These are phyloP conservation scores for Nakazawaea populi DNA, from an alignment of 805 yeast genomes.

Conservation along the genomic window DNA sequence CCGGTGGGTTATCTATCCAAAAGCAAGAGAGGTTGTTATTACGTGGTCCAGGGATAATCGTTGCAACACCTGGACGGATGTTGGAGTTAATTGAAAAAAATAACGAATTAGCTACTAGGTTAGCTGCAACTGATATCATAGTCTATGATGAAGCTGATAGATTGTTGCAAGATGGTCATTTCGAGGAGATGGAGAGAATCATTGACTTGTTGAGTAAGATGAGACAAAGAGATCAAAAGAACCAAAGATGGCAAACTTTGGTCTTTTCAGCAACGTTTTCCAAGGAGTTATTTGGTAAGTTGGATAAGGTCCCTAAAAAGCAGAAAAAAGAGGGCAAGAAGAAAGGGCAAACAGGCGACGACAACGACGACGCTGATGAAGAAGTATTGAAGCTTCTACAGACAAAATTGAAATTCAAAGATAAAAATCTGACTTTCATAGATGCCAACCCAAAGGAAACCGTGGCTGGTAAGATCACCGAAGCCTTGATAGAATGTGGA, in stretches of 20 bases:
- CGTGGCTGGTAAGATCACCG: constrained; percentile 70
- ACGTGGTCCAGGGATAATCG: constrained; percentile 72
- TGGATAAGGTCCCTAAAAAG: constrained; percentile 33
- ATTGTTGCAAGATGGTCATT: constrained; percentile 91
- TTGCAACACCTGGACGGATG: constrained; percentile 95
- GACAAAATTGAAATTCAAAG: constrained; percentile 65
- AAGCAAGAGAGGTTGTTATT: constrained; percentile 80
- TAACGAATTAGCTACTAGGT: constrained; percentile 33
- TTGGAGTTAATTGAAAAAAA: constrained; percentile 71
- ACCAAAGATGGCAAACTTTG: constrained; percentile 67
- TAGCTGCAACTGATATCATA: constrained; percentile 41
- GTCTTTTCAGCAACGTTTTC: constrained; percentile 96
- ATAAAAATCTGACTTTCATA: constrained; percentile 58
- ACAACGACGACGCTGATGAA: constrained; percentile 37
- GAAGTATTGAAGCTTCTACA: constrained; percentile 63
- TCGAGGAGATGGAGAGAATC: constrained; percentile 83
- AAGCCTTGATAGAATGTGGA: constrained; percentile 88
- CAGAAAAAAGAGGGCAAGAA: constrained; percentile 22
- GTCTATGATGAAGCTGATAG: constrained; percentile 97
- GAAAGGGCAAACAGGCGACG: constrained; percentile 29
- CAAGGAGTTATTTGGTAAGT: constrained; percentile 70
- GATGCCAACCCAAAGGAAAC: constrained; percentile 85
- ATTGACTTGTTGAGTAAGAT: constrained; percentile 54
- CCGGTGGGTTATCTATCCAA: constrained; percentile 94
- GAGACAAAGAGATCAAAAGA: constrained; percentile 34